These are phyloP conservation scores for Penicillium sp. DNA, from an alignment of 2,329 filamentous ascomycete species.

Conservation along the genomic window DNA sequence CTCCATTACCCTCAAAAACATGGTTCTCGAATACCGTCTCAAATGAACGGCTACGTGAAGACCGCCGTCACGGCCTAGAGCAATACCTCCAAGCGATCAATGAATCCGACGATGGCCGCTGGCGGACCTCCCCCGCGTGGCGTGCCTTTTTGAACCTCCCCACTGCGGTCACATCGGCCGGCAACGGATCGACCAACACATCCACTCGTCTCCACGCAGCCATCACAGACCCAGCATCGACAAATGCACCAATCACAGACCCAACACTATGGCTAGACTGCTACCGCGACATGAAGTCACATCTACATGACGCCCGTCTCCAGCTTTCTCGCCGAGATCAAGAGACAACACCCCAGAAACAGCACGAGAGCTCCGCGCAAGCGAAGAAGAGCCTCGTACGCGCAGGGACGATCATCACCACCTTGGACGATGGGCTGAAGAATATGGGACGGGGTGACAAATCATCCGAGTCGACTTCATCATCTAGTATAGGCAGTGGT, in stretches of 20 bases:
- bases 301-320: conserved; percentile 61
- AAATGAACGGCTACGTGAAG: conserved; percentile 58
- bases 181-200: conserved; percentile 28
- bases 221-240: conserved; percentile 41
- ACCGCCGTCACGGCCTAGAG: conserved; percentile 58
- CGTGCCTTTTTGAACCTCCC: conserved; percentile 61
- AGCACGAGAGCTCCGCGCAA: conserved; percentile 63
- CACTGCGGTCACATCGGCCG: conserved; percentile 36
- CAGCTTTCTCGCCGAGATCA: conserved; percentile 62
- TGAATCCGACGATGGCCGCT: conserved; percentile 55
- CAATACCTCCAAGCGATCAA: conserved; percentile 62
- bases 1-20: conserved; percentile 58
- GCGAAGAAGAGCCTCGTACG: conserved; percentile 62
- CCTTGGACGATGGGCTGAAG: conserved; percentile 59
- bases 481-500: conserved; percentile 58
- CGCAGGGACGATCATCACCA: conserved; percentile 55
- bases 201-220: conserved; percentile 46
- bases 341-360: conserved; percentile 58
- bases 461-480: conserved; percentile 47
- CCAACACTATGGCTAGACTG: conserved; percentile 65
- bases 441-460: conserved; percentile 33
- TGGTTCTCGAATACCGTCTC: conserved; percentile 61
- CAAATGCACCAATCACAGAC: conserved; percentile 46
- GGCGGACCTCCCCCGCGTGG: conserved; percentile 60
- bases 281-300: conserved; percentile 60